Conservation (phyloP, 2,329 filamentous ascomycete genomes). For the Penicillium aurantiogriseum region DNA sequence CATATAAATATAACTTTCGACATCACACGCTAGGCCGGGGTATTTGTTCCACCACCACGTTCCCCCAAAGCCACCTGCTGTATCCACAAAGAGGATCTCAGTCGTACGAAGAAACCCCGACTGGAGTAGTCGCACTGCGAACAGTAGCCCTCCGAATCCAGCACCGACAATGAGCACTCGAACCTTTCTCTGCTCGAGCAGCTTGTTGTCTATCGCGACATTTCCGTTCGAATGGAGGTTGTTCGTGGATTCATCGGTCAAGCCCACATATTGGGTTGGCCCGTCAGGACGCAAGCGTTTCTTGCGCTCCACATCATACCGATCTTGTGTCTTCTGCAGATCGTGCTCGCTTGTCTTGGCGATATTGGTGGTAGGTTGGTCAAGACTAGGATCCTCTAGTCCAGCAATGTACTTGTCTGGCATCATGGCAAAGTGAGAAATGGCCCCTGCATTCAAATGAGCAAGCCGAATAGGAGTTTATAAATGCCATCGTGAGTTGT, state of each 20-base stretch:
- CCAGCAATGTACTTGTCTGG: no score
- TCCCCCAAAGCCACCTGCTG: conserved; percentile 51
- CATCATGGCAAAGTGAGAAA: neutral
- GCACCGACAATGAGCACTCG: conserved; percentile 43
- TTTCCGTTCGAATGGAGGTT: neutral
- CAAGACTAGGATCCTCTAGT: no score
- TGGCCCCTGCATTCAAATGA: neutral
- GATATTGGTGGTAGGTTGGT: neutral
- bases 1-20: conserved; percentile 61
- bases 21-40: conserved; percentile 54
- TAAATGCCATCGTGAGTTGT: neutral
- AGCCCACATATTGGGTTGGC: neutral
- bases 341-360: neutral
- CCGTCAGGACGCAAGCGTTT: neutral
- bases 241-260: neutral
- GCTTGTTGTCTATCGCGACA: neutral
- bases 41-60: conserved; percentile 53
- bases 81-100: conserved; percentile 16
- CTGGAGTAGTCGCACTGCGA: conserved; percentile 42
- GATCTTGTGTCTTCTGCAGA: neutral
- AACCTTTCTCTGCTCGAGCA: neutral
- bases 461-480: neutral
- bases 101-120: conserved; percentile 29
- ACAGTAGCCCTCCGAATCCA: conserved; percentile 46
- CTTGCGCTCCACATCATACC: neutral